Percentiles rank a stretch among this genome's conserved stretches.
phyloP scores from a whole-genome alignment of 2,329 filamentous ascomycete species.

The Pseudocercospora fuligena region DNA sequence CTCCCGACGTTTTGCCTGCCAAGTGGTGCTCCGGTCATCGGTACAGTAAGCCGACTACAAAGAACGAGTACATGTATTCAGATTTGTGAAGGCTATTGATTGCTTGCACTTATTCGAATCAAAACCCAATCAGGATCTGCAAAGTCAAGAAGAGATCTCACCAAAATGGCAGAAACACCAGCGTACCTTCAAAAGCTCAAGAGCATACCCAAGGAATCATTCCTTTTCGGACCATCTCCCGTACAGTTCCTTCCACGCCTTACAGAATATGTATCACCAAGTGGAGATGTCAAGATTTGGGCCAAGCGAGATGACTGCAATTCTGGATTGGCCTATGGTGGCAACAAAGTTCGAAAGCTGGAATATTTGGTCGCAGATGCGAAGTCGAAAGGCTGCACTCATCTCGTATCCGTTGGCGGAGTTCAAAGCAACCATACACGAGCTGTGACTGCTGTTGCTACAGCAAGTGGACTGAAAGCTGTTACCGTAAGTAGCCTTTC shows the following conservation, averaged over 20 bases:
- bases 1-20: slow-evolving; percentile 5
- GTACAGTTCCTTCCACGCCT: slow-evolving; percentile 71
- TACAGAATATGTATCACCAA: slow-evolving; percentile 58
- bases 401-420: slow-evolving; percentile 44
- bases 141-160: neutral
- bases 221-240: slow-evolving; percentile 71
- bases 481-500: slow-evolving; percentile 28
- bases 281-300: slow-evolving; percentile 65
- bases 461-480: slow-evolving; percentile 39
- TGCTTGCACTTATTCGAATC: neutral
- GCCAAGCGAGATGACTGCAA: slow-evolving; percentile 72
- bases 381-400: slow-evolving; percentile 34
- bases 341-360: slow-evolving; percentile 47
- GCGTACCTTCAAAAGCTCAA: slow-evolving; percentile 31
- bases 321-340: slow-evolving; percentile 44
- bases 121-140: neutral
- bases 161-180: slow-evolving; percentile 20
- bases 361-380: slow-evolving; percentile 46
- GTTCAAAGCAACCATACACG: slow-evolving; percentile 47
- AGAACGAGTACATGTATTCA: neutral
- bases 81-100: neutral
- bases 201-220: slow-evolving; percentile 62
- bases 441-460: slow-evolving; percentile 43
- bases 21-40: slow-evolving; percentile 1
- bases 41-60: neutral